Percentiles rank a stretch among this genome's conserved stretches.
These are phyloP conservation scores for Penicillium mononematosum DNA, from an alignment of 495 filamentous ascomycete genomes.

Conservation along the genomic window DNA sequence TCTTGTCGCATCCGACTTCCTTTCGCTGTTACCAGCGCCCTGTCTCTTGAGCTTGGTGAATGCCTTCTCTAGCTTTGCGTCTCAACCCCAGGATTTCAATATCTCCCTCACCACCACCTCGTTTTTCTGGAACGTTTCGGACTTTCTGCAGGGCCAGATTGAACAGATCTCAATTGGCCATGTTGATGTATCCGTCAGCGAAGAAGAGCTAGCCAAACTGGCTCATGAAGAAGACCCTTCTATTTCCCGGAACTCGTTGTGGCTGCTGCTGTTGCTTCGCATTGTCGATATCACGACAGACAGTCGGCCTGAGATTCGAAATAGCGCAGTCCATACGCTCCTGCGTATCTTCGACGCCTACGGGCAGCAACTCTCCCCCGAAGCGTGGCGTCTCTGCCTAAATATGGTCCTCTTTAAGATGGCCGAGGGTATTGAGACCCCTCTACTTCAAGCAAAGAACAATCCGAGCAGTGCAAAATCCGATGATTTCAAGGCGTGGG, in stretches of 20 bases:
- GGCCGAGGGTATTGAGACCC: conserved; percentile 50
- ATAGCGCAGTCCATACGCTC: conserved; percentile 87
- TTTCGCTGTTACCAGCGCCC: conserved; percentile 70
- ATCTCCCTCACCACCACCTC: conserved; percentile 92
- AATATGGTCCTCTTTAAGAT: conserved; percentile 76
- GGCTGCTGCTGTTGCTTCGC: conserved; percentile 79
- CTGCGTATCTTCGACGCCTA: conserved; percentile 90
- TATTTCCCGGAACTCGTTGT: conserved; percentile 60
- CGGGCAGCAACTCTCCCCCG: conserved; percentile 72
- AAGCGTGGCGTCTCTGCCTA: conserved; percentile 82
- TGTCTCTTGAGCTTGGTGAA: conserved; percentile 84
- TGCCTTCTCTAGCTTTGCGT: conserved; percentile 81
- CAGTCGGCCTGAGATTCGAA: conserved; percentile 78
- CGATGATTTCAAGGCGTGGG: conserved; percentile 57
- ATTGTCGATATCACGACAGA: conserved; percentile 76
- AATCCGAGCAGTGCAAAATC: conserved; percentile 23
- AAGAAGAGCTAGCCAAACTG: conserved; percentile 37
- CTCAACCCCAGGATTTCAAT: conserved; percentile 88
- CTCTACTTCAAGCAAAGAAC: conserved; percentile 20
- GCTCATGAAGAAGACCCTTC: conserved; percentile 38
- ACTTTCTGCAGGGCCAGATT: conserved; percentile 64
- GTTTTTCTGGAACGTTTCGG: conserved; percentile 92
- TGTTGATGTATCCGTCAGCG: conserved; percentile 40
- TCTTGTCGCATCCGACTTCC: conserved; percentile 91
- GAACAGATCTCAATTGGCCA: conserved; percentile 44